Percentiles rank a stretch among this genome's conserved stretches.
These are phyloP conservation scores for Remersonia thermophila DNA, from an alignment of 2,329 filamentous ascomycete species.

Conservation along the genomic window DNA sequence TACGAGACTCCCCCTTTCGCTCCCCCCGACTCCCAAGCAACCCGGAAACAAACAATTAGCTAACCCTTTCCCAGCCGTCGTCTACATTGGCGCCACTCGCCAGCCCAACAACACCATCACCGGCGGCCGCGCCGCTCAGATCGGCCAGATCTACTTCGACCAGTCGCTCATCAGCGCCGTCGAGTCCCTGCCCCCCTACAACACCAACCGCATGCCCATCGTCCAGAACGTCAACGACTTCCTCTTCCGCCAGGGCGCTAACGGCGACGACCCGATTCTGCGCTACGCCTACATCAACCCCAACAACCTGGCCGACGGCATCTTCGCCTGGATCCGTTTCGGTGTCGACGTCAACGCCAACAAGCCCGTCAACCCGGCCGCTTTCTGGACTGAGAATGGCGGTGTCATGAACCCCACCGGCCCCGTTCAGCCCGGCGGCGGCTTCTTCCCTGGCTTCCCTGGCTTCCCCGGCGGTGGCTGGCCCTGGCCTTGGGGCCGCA, in stretches of 20 bases:
- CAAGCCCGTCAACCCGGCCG: constrained; percentile 17
- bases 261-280: constrained; percentile 21
- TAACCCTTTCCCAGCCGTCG: constrained; percentile 11
- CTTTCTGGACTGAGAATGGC: constrained; percentile 16
- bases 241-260: constrained; percentile 18
- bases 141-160: constrained; percentile 22
- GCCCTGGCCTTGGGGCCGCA: not conserved
- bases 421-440: constrained; percentile 10
- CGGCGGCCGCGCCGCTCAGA: constrained; percentile 17
- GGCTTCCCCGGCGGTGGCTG: not conserved
- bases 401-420: constrained; percentile 20
- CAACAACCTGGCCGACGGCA: constrained; percentile 16
- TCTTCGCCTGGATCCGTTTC: constrained; percentile 22
- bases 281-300: constrained; percentile 19
- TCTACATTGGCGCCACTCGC: constrained; percentile 32
- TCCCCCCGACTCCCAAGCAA: not conserved
- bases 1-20: constrained; percentile 18
- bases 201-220: constrained; percentile 16
- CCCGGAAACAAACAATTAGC: not conserved
- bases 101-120: constrained; percentile 20
- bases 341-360: constrained; percentile 19
- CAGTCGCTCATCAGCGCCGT: constrained; percentile 16
- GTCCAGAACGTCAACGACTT: constrained; percentile 18
- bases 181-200: constrained; percentile 18
- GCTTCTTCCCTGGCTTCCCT: constrained; percentile 1